These are phyloP conservation scores for Spergularia azorica DNA, from an alignment of 179 eudicot genomes.

Conservation along the genomic window DNA sequence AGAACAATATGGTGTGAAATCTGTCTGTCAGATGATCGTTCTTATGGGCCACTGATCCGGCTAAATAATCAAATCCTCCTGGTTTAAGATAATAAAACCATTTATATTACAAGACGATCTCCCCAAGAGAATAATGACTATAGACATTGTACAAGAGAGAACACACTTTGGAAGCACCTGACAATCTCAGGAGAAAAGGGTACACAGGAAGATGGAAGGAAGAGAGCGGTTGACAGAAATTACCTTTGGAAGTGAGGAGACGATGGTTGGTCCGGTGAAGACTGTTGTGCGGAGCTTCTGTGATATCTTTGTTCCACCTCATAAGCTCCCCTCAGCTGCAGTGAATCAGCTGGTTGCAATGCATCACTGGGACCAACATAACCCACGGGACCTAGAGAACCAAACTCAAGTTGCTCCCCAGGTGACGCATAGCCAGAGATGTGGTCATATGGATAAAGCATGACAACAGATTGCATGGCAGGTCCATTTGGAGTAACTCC, in stretches of 20 bases:
- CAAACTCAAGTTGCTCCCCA: slow-evolving; percentile 70
- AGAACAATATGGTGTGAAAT: slow-evolving; percentile 26
- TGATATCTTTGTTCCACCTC: slow-evolving; percentile 55
- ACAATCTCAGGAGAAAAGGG: neutral
- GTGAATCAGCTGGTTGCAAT: slow-evolving; percentile 46
- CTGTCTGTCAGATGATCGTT: slow-evolving; percentile 39
- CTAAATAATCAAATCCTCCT: slow-evolving; percentile 60
- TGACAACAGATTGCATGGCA: slow-evolving; percentile 49
- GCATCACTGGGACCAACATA: slow-evolving; percentile 48
- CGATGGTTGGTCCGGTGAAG: slow-evolving; percentile 80
- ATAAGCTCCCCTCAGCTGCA: slow-evolving; percentile 41
- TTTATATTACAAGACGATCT: slow-evolving; percentile 24
- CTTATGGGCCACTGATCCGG: slow-evolving; percentile 42
- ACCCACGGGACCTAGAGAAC: slow-evolving; percentile 66
- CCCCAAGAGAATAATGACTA: neutral
- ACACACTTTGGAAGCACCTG: neutral
- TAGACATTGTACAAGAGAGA: too few relatives aligned
- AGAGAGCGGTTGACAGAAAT: slow-evolving; percentile 4
- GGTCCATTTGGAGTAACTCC: slow-evolving; percentile 60
- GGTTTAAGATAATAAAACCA: slow-evolving; percentile 36
- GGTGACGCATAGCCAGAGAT: slow-evolving; percentile 44
- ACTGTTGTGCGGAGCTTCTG: slow-evolving; percentile 44
- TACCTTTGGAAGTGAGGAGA: slow-evolving; percentile 58
- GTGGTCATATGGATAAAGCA: slow-evolving; percentile 73
- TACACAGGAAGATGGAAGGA: neutral